Evolutionary conservation across 139 green algal species (phyloP), one percentile per base, ranked within the genome.

Genomic region (Yamagishiella unicocca): DNA sequence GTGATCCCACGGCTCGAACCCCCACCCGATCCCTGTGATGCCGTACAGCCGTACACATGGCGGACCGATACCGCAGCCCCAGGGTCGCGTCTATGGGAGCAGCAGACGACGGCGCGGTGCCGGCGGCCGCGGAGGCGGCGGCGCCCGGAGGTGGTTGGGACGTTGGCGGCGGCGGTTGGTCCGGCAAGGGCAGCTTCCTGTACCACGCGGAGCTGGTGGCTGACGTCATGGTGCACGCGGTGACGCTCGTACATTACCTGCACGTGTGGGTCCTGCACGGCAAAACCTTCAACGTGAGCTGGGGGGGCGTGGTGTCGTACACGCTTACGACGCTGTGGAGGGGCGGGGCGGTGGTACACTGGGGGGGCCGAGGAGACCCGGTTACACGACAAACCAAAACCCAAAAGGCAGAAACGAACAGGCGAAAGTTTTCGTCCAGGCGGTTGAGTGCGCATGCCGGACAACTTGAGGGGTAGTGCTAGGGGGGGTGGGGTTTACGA

Each of bases 211-310:
- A 92, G 83, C 83, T 94, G 38, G 84, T 84, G 10, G 70, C 78
- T 4, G 92, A 94, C 67, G 6, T 94, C 38, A 10, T 85, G 27
- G 67, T 91, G 19, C 89, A 94, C 68, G 42, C 40, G 5, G 70
- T 93, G 12, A 93, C 90, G 9, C 83, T 95, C 24, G 46, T 55
- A 35, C 90, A 94, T 78, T 92, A 95, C 80, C 2, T 83, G 10
- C 87, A 92, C 70, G 75, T 95, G 40, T 95, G 90, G 90, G 4
- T 81, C 37, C 87, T 95, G 64, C 90, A 92, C 50, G 92, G 92
- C 33, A 42, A 89, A 37, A 61, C 33, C 27, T 87, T 93, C 76
- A 73, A 92, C 35, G 84, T 92, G 53, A 76, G 86, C 1, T 17
- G 33, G n/a, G n/a, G n/a, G n/a, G n/a, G n/a, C n/a, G n/a, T n/a